phyloP scores from a whole-genome alignment of 306 rosid genomes.

The Ceratonia siliqua region DNA sequence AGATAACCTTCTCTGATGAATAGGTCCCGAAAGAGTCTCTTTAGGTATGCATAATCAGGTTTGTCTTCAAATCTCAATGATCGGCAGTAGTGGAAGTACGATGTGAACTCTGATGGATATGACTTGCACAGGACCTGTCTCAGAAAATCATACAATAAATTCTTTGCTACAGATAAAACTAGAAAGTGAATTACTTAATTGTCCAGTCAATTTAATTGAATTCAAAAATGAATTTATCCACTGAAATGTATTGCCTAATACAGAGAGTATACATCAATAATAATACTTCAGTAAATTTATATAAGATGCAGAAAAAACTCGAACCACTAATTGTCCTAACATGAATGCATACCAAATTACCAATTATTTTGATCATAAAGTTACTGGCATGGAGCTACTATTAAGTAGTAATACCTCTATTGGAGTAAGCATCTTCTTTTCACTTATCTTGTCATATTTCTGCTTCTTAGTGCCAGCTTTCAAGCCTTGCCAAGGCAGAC shows the following conservation, averaged over 20 bases:
- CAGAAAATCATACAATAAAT: slow-evolving; percentile 28
- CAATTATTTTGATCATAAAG: slow-evolving; percentile 18
- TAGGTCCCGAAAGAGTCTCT: slow-evolving; percentile 93
- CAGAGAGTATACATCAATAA: background rate
- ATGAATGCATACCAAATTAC: background rate
- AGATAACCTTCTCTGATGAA: slow-evolving; percentile 91
- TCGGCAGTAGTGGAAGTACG: slow-evolving; percentile 93
- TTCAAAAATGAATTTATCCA: background rate
- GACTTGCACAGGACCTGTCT: slow-evolving; percentile 84
- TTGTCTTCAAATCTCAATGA: slow-evolving; percentile 94
- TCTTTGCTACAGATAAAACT: slow-evolving; percentile 20
- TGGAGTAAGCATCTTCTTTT: slow-evolving; percentile 97
- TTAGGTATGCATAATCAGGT: slow-evolving; percentile 93
- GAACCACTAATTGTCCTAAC: background rate
- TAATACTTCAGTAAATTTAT: background rate
- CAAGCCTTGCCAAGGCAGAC: slow-evolving; percentile 99
- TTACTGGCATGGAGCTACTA: slow-evolving; percentile 20
- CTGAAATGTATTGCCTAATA: background rate
- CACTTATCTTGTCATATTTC: slow-evolving; percentile 97
- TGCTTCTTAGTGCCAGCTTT: slow-evolving; percentile 94
- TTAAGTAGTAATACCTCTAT: slow-evolving; percentile 71
- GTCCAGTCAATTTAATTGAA: background rate
- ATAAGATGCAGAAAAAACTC: background rate
- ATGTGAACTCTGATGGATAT: slow-evolving; percentile 81
- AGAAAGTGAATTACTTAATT: background rate